Percentiles rank a stretch among this genome's conserved stretches.
Evolutionary conservation across 2,329 filamentous ascomycete species (phyloP).

Genomic region (Amphichorda felina): DNA sequence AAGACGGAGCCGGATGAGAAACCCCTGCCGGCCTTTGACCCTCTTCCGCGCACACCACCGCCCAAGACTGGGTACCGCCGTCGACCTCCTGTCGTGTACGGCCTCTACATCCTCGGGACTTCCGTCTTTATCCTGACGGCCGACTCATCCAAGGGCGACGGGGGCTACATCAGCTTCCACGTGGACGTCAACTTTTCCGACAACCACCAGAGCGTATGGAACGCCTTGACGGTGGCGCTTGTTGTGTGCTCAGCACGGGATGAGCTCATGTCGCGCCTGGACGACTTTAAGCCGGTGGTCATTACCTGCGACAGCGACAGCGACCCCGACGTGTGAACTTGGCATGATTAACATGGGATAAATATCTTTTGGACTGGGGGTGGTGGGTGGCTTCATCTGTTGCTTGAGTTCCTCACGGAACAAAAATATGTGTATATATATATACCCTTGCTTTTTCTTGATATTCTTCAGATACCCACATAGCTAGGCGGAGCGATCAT

Average conservation of each 20-base stretch:
- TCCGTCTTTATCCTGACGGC: constrained; percentile 25
- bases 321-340: constrained; percentile 23
- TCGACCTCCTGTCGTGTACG: constrained; percentile 27
- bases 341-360: too few species aligned
- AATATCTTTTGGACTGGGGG: too few species aligned
- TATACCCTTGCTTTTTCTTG: too few species aligned
- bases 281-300: constrained; percentile 21
- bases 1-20: not conserved
- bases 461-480: too few species aligned
- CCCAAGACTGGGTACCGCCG: constrained; percentile 12
- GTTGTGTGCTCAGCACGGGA: constrained; percentile 27
- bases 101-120: constrained; percentile 27
- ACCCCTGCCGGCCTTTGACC: not conserved
- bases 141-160: constrained; percentile 22
- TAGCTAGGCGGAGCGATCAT: too few species aligned
- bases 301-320: constrained; percentile 21
- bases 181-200: constrained; percentile 27
- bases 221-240: constrained; percentile 28
- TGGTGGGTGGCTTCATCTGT: too few species aligned
- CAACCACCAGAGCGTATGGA: constrained; percentile 28
- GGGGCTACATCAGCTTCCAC: constrained; percentile 28
- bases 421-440: too few species aligned
- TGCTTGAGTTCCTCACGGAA: too few species aligned
- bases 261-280: constrained; percentile 19
- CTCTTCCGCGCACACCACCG: constrained; percentile 2